phyloP scores from a whole-genome alignment of 2,329 filamentous ascomycete species.

The Ophiostoma himal-ulmi region DNA sequence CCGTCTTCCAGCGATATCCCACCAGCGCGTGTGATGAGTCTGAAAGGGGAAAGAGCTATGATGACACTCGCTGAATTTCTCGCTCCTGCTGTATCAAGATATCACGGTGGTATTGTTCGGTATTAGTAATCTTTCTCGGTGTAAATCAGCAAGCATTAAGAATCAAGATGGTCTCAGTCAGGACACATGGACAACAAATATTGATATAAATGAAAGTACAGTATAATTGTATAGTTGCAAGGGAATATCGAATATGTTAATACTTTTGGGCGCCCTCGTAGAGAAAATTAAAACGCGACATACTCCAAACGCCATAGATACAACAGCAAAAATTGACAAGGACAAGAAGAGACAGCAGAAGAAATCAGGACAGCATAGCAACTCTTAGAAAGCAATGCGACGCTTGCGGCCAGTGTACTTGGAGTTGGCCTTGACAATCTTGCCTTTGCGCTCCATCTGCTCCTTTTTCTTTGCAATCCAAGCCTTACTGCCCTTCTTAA shows the following conservation, averaged over 20 bases:
- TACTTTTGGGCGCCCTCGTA: not conserved
- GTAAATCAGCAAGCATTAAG: not conserved
- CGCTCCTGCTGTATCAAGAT: not conserved
- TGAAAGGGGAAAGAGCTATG: not conserved
- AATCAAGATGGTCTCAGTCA: not conserved
- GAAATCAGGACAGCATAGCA: not conserved
- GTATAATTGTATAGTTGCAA: no score
- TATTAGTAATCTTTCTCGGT: not conserved
- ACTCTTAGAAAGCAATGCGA: constrained; percentile 62
- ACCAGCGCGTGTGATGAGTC: not conserved
- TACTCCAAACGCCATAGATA: constrained; percentile 14
- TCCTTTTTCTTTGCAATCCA: constrained; percentile 86
- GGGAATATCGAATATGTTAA: not conserved
- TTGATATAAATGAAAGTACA: no score
- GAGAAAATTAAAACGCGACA: not conserved
- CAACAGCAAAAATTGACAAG: not conserved
- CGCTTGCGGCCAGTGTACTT: constrained; percentile 93
- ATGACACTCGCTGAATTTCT: not conserved
- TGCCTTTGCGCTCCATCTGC: constrained; percentile 91
- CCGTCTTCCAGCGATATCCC: not conserved
- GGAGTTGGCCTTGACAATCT: constrained; percentile 83
- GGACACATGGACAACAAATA: no score
- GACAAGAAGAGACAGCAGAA: not conserved
- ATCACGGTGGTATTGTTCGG: not conserved
- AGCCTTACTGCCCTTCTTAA: constrained; percentile 75